A percentile compares a stretch with the other conserved stretches of the same genome.
These are phyloP conservation scores for Paralagenidium karlingii DNA, from an alignment of 352 stramenopile genomes.

Conservation along the genomic window DNA sequence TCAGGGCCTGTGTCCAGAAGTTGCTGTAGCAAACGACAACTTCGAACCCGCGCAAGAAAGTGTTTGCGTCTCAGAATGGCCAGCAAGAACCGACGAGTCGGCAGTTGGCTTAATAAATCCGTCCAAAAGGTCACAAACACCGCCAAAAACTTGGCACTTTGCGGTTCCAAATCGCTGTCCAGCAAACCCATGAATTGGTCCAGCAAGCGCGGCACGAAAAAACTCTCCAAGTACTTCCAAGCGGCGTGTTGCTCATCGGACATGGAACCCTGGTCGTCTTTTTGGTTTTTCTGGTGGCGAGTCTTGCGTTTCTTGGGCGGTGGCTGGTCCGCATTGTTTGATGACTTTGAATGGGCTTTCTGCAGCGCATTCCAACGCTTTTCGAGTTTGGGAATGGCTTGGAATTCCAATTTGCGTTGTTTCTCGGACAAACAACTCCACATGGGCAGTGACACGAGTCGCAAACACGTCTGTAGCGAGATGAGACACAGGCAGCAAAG, in stretches of 20 bases:
- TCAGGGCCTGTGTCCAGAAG: no score
- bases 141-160: constrained; percentile 9
- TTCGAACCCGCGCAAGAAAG: constrained; percentile 22
- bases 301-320: constrained; percentile 3
- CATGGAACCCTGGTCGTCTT: constrained; percentile 7
- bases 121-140: constrained; percentile 67
- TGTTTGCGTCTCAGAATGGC: constrained; percentile 54
- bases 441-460: constrained; percentile 43
- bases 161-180: constrained; percentile 9
- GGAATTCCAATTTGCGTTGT: constrained; percentile 52
- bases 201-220: constrained; percentile 3
- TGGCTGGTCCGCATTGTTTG: not conserved
- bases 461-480: no score
- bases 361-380: constrained; percentile 44
- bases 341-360: constrained; percentile 1
- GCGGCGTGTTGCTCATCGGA: constrained; percentile 11
- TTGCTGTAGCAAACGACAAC: constrained; percentile 23
- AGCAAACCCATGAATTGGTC: constrained; percentile 31
- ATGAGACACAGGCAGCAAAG: no score
- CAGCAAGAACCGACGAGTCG: constrained; percentile 82
- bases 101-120: constrained; percentile 78
- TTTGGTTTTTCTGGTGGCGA: not conserved
- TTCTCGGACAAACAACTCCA: constrained; percentile 43
- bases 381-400: constrained; percentile 45
- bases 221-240: no score